A percentile compares a stretch with the other conserved stretches of the same genome.
These are phyloP conservation scores for Colletotrichum sojae DNA, from an alignment of 2,329 filamentous ascomycete species.

Conservation along the genomic window DNA sequence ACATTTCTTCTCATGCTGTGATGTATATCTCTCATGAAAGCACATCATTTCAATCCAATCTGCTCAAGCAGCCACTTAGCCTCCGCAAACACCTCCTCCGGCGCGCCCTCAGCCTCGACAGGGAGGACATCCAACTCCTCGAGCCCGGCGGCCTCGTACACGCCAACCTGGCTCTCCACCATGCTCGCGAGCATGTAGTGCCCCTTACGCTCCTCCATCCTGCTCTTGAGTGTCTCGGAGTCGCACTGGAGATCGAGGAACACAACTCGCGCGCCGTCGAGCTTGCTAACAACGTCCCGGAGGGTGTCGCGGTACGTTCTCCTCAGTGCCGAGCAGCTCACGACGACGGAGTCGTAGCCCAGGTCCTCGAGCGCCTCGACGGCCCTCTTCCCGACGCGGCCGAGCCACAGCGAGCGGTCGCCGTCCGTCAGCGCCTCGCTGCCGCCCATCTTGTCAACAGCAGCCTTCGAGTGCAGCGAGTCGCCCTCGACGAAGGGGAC, in stretches of 20 bases:
- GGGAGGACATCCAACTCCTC: constrained; percentile 55
- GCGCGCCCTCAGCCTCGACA: constrained; percentile 41
- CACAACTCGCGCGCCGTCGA: constrained; percentile 42
- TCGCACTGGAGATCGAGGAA: constrained; percentile 55
- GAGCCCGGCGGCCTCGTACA: constrained; percentile 47
- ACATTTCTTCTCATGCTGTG: neutral
- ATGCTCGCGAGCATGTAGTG: constrained; percentile 56
- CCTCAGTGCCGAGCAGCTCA: constrained; percentile 58
- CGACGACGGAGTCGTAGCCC: constrained; percentile 47
- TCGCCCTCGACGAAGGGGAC: constrained; percentile 59
- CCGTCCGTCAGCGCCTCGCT: constrained; percentile 50
- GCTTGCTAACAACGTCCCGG: constrained; percentile 41
- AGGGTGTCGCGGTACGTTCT: constrained; percentile 51
- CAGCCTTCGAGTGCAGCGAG: constrained; percentile 50
- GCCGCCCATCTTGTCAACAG: constrained; percentile 51
- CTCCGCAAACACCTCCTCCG: constrained; percentile 40
- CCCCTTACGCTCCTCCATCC: constrained; percentile 46
- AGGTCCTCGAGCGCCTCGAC: constrained; percentile 47
- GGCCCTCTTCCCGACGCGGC: constrained; percentile 44
- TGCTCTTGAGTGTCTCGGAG: constrained; percentile 47
- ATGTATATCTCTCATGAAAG: neutral
- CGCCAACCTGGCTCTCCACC: constrained; percentile 51
- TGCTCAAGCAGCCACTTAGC: constrained; percentile 42
- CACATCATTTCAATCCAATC: constrained; percentile 1
- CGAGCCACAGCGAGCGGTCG: constrained; percentile 51